Base-by-base conservation (phyloP, 768 basidiomycete genomes). In the Asterophora parasitica region DNA sequence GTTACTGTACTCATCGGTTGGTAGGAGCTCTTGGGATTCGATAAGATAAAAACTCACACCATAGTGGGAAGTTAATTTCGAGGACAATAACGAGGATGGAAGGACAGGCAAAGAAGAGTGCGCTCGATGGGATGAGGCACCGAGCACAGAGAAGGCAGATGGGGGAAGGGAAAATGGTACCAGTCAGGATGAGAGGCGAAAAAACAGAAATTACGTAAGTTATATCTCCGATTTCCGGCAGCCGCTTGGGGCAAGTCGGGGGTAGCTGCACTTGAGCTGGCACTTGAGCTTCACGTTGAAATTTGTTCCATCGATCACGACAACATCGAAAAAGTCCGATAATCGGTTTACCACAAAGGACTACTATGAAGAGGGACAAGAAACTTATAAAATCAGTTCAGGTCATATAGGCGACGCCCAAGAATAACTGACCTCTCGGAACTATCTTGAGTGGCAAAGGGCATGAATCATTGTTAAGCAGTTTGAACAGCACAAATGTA, bases 31-130 rank as follows among this genome's bases (percentile, higher is more conserved):
- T 35, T 37, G 42, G 44, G 19, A 53, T 33, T 40, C 20, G 45
- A 38, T 50, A 20, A 44, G 42, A 44, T 43, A 16, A 38, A 53
- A 31, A 82, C 88, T 60, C 79, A 90, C 88, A 90, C 88, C 88
- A 90, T 90, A 72, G 63, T 15, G 47, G 36, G 36, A 46, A 31
- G n/a, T n/a, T 46, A 38, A 42, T 26, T 49, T 15, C 15, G 15
- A 39, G 30, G 4, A 30, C n/a, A 30, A 34, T 41, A 37, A 19
- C 23, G 36, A 19, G 40, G 28, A 44, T 7, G 16, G 36, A 28
- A 33, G 32, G 38, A 40, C 7, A 46, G 30, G 16, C 15, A 19
- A 11, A 13, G 15, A 26, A 8, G n/a, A 34, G 45, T 41, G 33
- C 51, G 41, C 43, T 52, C 42, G 51, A 55, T 52, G 37, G 38